Evolutionary conservation across 306 rosid genomes (phyloP).

Genomic region (Lotus japonicus): DNA sequence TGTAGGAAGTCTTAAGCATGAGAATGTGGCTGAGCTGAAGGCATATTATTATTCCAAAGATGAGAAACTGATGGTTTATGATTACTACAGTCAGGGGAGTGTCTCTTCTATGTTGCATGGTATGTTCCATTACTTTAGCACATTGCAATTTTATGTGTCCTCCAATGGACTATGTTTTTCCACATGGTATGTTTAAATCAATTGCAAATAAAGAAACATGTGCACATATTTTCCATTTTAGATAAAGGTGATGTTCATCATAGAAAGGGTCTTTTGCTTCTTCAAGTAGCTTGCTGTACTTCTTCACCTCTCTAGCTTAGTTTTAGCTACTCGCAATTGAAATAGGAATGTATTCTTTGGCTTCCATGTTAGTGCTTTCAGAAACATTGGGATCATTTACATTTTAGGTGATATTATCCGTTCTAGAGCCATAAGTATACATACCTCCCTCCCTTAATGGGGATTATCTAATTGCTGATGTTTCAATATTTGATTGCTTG

Average conservation of each 20-base stretch:
- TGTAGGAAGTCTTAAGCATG: slow-evolving; percentile 34
- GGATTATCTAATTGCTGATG: neutral
- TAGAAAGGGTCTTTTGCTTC: neutral
- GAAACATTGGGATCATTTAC: neutral
- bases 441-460: neutral
- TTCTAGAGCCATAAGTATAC: neutral
- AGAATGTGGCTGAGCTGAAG: slow-evolving; percentile 37
- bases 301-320: neutral
- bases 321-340: neutral
- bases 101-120: slow-evolving; percentile 39
- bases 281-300: neutral
- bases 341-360: neutral
- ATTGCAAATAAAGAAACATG: neutral
- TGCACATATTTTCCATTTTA: neutral
- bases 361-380: neutral
- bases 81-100: slow-evolving; percentile 31
- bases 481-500: neutral
- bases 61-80: slow-evolving; percentile 41
- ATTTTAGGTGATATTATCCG: neutral
- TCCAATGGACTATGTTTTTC: no score
- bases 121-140: slow-evolving; percentile 15
- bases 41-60: slow-evolving; percentile 46
- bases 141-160: no score
- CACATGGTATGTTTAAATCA: neutral
- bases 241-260: neutral